Conservation (phyloP, 202 grass and related monocot genomes). For the Panicum virgatum region DNA sequence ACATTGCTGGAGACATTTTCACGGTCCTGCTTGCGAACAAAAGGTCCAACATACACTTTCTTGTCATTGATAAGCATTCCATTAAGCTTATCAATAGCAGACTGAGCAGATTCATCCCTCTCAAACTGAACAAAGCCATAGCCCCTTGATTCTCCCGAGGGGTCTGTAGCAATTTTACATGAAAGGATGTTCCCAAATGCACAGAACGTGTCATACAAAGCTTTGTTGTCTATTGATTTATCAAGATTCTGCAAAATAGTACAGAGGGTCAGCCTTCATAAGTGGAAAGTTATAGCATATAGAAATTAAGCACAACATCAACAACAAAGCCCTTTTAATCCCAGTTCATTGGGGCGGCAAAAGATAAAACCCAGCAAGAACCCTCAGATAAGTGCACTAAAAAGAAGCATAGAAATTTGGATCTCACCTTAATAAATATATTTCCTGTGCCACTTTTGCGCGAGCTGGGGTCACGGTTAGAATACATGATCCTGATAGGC, state of each 20-base stretch:
- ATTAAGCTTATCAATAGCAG: conserved; percentile 81
- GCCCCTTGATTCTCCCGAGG: conserved; percentile 80
- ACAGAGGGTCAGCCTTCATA: background rate
- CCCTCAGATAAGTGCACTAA: background rate
- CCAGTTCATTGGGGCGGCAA: too few relatives aligned
- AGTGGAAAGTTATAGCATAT: background rate
- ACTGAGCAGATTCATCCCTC: conserved; percentile 80
- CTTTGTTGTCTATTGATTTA: conserved; percentile 86
- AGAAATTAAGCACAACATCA: background rate
- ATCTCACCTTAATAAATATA: conserved; percentile 74
- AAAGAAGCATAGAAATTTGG: background rate
- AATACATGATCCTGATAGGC: conserved; percentile 87
- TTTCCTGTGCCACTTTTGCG: conserved; percentile 74
- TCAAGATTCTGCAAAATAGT: conserved; percentile 82
- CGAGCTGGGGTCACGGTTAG: conserved; percentile 73
- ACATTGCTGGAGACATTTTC: conserved; percentile 53
- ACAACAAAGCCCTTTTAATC: background rate
- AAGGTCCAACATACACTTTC: conserved; percentile 89
- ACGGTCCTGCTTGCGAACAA: conserved; percentile 86
- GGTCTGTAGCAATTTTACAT: conserved; percentile 88
- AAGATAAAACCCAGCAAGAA: background rate
- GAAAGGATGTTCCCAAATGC: conserved; percentile 88
- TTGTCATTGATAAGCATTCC: conserved; percentile 89
- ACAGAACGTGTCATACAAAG: conserved; percentile 78
- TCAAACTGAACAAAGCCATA: conserved; percentile 98